Percentiles rank a stretch among this genome's conserved stretches.
Evolutionary conservation across 2,329 filamentous ascomycete genomes (phyloP).

Genomic region (Acephala macrosclerotiorum): DNA sequence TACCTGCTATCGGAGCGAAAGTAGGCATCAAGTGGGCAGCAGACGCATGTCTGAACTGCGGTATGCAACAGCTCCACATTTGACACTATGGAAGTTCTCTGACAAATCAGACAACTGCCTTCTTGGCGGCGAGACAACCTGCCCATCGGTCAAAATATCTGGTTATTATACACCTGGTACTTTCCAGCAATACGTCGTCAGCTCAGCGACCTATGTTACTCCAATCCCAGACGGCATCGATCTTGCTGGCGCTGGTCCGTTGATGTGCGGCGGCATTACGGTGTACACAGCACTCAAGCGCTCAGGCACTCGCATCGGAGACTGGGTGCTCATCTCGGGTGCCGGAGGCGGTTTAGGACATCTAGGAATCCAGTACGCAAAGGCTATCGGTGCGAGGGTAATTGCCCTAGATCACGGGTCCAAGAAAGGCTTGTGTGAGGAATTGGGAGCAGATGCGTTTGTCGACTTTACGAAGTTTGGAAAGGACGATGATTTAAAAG

Average conservation of each 20-base stretch:
- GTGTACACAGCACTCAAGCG: constrained; percentile 68
- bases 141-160: constrained; percentile 62
- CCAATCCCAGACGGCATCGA: constrained; percentile 60
- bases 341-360: constrained; percentile 68
- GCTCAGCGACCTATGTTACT: constrained; percentile 62
- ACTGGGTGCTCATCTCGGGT: constrained; percentile 58
- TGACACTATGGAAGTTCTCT: background rate
- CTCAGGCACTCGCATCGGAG: constrained; percentile 52
- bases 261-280: constrained; percentile 69
- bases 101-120: constrained; percentile 46
- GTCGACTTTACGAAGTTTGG: constrained; percentile 63
- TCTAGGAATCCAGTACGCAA: constrained; percentile 61
- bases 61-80: constrained; percentile 4
- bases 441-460: constrained; percentile 69
- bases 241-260: constrained; percentile 64
- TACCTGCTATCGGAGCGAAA: constrained; percentile 58
- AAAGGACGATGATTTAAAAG: constrained; percentile 53
- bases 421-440: constrained; percentile 59
- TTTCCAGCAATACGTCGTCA: constrained; percentile 51
- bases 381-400: constrained; percentile 65
- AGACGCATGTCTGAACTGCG: constrained; percentile 60
- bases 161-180: constrained; percentile 63
- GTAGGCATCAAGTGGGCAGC: constrained; percentile 70
- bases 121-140: constrained; percentile 65
- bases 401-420: constrained; percentile 67